Conservation (phyloP, 1,139 yeast species). For the Taphrina wiesneri region DNA sequence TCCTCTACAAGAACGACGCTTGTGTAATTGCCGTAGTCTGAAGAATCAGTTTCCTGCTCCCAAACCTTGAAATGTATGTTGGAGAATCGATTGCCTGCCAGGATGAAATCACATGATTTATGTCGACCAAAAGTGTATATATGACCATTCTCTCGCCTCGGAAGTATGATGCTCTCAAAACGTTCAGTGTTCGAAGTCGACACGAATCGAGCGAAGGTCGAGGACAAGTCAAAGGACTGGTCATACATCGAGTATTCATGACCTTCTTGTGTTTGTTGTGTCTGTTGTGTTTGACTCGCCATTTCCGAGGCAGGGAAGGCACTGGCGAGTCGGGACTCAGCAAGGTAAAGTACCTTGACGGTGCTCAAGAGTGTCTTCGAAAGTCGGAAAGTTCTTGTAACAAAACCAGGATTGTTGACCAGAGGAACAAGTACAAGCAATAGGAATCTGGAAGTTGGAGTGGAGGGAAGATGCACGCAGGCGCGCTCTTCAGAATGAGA, state of each 20-base stretch:
- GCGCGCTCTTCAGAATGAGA: not conserved
- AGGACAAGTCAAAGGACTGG: constrained; percentile 14
- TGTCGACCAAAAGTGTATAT: constrained; percentile 30
- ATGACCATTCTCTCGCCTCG: constrained; percentile 19
- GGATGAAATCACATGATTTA: constrained; percentile 24
- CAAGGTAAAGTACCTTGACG: not conserved
- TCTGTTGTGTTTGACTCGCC: constrained; percentile 7
- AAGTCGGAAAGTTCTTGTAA: too few relatives aligned
- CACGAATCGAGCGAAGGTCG: constrained; percentile 28
- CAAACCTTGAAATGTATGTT: constrained; percentile 28
- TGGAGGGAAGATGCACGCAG: not conserved
- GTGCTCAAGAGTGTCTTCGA: too few relatives aligned
- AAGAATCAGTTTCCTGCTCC: constrained; percentile 15
- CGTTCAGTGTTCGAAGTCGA: constrained; percentile 17
- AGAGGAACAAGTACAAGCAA: not conserved
- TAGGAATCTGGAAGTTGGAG: not conserved
- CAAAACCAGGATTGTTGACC: not conserved
- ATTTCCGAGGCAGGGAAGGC: not conserved
- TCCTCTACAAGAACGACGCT: constrained; percentile 39
- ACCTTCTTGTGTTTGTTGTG: constrained; percentile 21
- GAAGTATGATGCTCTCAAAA: constrained; percentile 14
- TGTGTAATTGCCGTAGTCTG: constrained; percentile 11
- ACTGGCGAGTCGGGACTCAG: not conserved
- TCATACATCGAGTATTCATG: constrained; percentile 19
- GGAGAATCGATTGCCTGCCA: constrained; percentile 25